These are phyloP conservation scores for Pharus latifolius DNA, from an alignment of 176 grass and related monocot genomes.

Conservation along the genomic window DNA sequence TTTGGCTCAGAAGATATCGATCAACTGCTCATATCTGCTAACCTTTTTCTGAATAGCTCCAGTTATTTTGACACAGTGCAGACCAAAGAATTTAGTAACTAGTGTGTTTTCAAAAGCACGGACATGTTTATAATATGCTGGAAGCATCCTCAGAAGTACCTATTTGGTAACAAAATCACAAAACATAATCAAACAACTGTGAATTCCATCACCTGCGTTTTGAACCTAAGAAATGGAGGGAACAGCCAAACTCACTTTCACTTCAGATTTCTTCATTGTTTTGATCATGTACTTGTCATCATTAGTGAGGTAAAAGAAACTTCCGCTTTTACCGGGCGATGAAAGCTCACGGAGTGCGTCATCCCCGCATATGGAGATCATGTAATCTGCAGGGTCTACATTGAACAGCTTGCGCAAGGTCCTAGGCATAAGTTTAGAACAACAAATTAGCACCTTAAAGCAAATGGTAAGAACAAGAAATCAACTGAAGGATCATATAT, in stretches of 20 bases:
- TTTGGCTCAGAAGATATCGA: not conserved
- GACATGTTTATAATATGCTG: conserved; percentile 76
- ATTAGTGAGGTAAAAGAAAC: conserved; percentile 79
- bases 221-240: not conserved
- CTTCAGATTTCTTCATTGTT: conserved; percentile 84
- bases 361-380: conserved; percentile 64
- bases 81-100: conserved; percentile 72
- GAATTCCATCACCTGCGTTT: no score
- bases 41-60: conserved; percentile 84
- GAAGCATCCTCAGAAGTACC: conserved; percentile 90
- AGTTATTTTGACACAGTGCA: conserved; percentile 73
- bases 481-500: not conserved
- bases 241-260: conserved; percentile 29
- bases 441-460: not conserved
- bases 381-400: conserved; percentile 62
- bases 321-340: conserved; percentile 70
- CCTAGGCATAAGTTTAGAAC: not conserved
- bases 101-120: conserved; percentile 51
- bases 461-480: not conserved
- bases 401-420: conserved; percentile 60
- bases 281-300: conserved; percentile 84
- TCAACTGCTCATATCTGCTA: not conserved
- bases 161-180: conserved; percentile 11
- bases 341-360: conserved; percentile 56
- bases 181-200: not conserved